phyloP scores from a whole-genome alignment of 2,329 filamentous ascomycete genomes.

The Alternaria arborescens region DNA sequence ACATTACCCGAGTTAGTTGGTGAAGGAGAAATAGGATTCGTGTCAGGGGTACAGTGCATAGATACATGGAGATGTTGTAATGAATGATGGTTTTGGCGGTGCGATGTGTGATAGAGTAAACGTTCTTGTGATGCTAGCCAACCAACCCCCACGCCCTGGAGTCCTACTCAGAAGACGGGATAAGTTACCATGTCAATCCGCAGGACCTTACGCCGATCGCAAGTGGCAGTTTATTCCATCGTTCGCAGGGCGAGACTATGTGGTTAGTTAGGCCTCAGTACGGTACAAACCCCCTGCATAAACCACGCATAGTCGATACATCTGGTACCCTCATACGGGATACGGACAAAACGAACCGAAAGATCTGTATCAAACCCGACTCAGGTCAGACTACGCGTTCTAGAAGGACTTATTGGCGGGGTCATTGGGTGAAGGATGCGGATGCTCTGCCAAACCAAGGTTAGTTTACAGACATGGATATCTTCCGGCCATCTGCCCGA shows the following conservation, averaged over 20 bases:
- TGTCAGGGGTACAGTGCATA: not conserved
- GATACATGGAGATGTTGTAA: not conserved
- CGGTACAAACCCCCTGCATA: not conserved
- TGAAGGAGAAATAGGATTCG: not conserved
- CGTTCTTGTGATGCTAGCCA: not conserved
- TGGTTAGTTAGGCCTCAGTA: not conserved
- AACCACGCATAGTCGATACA: not conserved
- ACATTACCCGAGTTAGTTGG: conserved; percentile 35
- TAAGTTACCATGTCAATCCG: not conserved
- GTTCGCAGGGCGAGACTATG: not conserved
- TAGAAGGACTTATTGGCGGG: not conserved
- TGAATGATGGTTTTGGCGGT: not conserved
- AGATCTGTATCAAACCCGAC: not conserved
- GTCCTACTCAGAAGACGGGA: no score
- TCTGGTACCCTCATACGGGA: not conserved
- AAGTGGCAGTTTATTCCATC: not conserved
- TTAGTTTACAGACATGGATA: not conserved
- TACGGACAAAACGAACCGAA: not conserved
- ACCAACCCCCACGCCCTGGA: no score
- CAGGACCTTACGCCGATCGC: not conserved
- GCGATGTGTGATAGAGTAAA: not conserved
- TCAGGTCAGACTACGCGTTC: not conserved
- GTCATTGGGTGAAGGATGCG: not conserved
- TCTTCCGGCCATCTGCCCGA: not conserved
- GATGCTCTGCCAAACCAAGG: not conserved